Conservation (phyloP, 768 basidiomycete species). For the Tremella yokohamensis region DNA sequence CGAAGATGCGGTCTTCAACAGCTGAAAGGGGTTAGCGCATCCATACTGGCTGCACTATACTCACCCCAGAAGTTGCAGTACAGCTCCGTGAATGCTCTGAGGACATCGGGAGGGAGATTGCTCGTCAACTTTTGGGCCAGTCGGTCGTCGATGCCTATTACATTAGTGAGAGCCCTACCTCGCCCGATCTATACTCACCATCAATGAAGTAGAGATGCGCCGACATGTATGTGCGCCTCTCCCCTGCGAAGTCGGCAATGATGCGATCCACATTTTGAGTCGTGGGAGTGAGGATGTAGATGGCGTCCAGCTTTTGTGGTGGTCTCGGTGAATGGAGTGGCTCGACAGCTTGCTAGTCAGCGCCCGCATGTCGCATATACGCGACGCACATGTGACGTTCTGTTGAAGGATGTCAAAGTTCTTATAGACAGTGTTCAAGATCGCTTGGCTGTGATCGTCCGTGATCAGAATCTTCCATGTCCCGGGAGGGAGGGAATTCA, state of each 20-base stretch:
- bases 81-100: conserved; percentile 77
- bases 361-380: not conserved
- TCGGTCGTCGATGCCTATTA: conserved; percentile 68
- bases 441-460: conserved; percentile 81
- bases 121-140: conserved; percentile 72
- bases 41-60: conserved; percentile 41
- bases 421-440: conserved; percentile 80
- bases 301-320: conserved; percentile 81
- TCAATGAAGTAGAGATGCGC: conserved; percentile 94
- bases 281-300: conserved; percentile 93
- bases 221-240: conserved; percentile 68
- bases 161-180: not conserved
- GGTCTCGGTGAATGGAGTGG: conserved; percentile 77
- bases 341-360: conserved; percentile 70
- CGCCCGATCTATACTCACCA: conserved; percentile 55
- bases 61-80: conserved; percentile 90
- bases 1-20: conserved; percentile 72
- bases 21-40: conserved; percentile 1
- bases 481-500: conserved; percentile 59
- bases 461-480: conserved; percentile 98
- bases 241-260: conserved; percentile 72
- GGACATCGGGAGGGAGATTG: conserved; percentile 70
- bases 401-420: conserved; percentile 92
- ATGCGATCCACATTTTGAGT: conserved; percentile 87
- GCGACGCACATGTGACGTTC: conserved; percentile 83